Evolutionary conservation across 1,139 yeast species (phyloP), one percentile per base, ranked within the genome.

Genomic region (Kodamaea ohmeri): DNA sequence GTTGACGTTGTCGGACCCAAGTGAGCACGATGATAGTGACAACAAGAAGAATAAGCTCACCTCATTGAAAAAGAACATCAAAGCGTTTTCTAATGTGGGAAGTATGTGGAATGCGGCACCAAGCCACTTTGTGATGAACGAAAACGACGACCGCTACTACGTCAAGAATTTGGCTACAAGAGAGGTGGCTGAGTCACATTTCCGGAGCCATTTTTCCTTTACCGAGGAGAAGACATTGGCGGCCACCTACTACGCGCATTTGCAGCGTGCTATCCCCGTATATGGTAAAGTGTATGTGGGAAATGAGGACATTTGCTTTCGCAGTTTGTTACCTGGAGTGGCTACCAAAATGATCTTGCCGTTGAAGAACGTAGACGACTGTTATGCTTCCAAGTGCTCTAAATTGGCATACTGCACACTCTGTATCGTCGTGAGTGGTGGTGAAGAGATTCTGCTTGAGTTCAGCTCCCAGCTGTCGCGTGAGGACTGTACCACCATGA

Each of bases 281-380:
- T 86, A 85, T 60, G 97, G 97, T 3, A 86, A 86, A 53, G 54
- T 90, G 3, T 88, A 88, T 52, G 54, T 90, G 14, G 86, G 95
- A 1, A 67, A 72, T 18, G 70, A 69, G 25, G 78, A 73, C 44
- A 55, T 90, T 13, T 89, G 96, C 47, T 90, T 85, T 59, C 68
- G 95, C 43, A 83, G 95, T 37, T 65, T 87, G 33, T 55, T 88
- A 4, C 95, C 95, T 0, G 95, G 96, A 0, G 74, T 84, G 0
- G 73, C 77, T 28, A 83, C 95, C 1, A 76, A 76, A 44, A 87
- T 90, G 96, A 78, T 88, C n/a, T 58, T 90, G 12, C 97, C 97
- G 0, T 61, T 85, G 34, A 52, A 56, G 13, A 94, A 86, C 50
- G 66, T 90, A 22, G 94, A 83, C 51, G 77, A 73, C 36, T 83